phyloP scores from a whole-genome alignment of 805 yeast genomes.

The Ogataea dorogensis region DNA sequence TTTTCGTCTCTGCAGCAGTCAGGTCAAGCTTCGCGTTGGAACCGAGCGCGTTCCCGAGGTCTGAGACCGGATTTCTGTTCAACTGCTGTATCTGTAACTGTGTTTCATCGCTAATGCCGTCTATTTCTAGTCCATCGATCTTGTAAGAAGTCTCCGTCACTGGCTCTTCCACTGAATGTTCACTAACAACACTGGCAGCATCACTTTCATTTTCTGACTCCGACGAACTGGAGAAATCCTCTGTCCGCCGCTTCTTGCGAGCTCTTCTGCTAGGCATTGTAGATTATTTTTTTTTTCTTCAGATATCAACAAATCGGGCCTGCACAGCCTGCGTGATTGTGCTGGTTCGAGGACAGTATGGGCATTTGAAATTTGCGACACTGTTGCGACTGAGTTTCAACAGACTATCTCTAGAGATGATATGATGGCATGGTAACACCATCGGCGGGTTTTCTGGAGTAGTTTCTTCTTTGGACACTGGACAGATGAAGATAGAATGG shows the following conservation, averaged over 20 bases:
- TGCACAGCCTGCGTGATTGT: conserved; percentile 40
- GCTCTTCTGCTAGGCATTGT: conserved; percentile 42
- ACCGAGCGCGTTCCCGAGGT: conserved; percentile 1
- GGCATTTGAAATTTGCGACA: conserved; percentile 58
- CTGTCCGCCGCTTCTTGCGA: conserved; percentile 81
- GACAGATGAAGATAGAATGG: conserved; percentile 71
- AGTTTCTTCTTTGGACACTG: conserved; percentile 65
- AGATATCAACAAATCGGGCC: conserved; percentile 42
- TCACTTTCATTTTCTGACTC: conserved; percentile 36
- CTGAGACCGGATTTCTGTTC: neutral
- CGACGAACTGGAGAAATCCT: conserved; percentile 59
- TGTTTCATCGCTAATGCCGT: conserved; percentile 6
- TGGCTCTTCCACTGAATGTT: conserved; percentile 1
- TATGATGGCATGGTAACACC: conserved; percentile 39
- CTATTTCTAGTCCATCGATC: conserved; percentile 21
- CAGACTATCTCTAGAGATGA: conserved; percentile 55
- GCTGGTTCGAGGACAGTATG: conserved; percentile 62
- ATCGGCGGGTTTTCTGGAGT: conserved; percentile 60
- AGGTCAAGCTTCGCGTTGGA: conserved; percentile 18
- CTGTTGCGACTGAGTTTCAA: conserved; percentile 42
- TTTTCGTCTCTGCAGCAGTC: conserved; percentile 28
- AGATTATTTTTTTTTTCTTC: conserved; percentile 13
- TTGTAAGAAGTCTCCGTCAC: conserved; percentile 25
- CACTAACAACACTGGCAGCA: neutral
- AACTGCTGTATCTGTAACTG: conserved; percentile 3